Evolutionary conservation across 2,329 filamentous ascomycete species (phyloP), one percentile per base, ranked within the genome.

Genomic region (Cercospora beticola): DNA sequence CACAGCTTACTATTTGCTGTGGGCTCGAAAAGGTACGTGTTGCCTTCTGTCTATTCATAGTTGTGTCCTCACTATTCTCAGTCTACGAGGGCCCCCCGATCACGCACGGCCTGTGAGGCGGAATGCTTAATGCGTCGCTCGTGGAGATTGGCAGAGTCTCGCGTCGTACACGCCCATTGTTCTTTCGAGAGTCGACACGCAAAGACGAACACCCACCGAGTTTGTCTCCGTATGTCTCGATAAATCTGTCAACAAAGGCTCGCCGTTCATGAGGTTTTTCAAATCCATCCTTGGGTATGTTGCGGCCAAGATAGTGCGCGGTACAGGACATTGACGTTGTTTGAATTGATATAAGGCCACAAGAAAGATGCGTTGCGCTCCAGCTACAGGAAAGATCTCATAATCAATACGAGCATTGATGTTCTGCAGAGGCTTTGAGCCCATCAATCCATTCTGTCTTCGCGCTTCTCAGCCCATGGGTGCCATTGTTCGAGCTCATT

Each of bases 1-100:
- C 28, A 60, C 61, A 8, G 33, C 60, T 12, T 68, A 70, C 14
- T 65, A 68, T 54, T 43, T 63, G n/a, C 28, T 66, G 10, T 70
- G 66, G 49, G 65, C 68, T n/a, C 61, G 65, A 14, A 70, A 64
- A 63, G 65, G 65, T 66, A n/a, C 12, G 56, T 33, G 16, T 36
- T 12, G 10, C n/a, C 31, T 33, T 58, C 26, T 26, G 36, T 2
- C 12, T 18, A 18, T 18, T n/a, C 10, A 2, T 5, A 49, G n/a
- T 12, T 16, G 6, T 18, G 21, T 67, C 28, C 60, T 67, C 12
- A 67, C 28, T 9, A 9, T 40, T 60, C 21, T 5, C 54, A 68
- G 66, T 60, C 2, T 68, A 68, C 18, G 56, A 64, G 23, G 66
- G 61, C 1, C 66, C 66, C 9, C 56, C 56, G 4, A 33, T 18